Conservation (phyloP, 768 basidiomycete species). For the Lanmaoa rubissima region DNA sequence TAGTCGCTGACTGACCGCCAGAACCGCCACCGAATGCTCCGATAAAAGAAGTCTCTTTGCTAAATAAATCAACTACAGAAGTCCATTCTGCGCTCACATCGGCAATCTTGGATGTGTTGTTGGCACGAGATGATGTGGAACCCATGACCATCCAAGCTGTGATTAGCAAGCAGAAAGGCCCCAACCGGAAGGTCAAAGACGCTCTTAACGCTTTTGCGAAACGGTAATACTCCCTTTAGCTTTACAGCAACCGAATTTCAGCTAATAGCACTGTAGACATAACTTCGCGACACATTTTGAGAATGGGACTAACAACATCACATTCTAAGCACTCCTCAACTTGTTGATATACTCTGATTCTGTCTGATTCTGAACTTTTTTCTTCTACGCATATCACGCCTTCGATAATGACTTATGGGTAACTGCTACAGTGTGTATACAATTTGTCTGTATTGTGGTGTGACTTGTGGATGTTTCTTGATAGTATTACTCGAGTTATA, state of each 20-base stretch:
- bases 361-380: not conserved
- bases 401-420: conserved; percentile 19
- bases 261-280: conserved; percentile 20
- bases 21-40: conserved; percentile 4
- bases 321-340: conserved; percentile 16
- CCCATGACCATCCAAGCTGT: conserved; percentile 16
- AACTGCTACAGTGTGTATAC: conserved; percentile 9
- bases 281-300: conserved; percentile 3
- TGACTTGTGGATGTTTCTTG: conserved; percentile 10
- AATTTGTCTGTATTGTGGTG: conserved; percentile 12
- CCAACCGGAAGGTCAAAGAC: not conserved
- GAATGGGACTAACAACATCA: conserved; percentile 14
- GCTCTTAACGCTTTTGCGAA: conserved; percentile 11
- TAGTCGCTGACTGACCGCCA: conserved; percentile 4
- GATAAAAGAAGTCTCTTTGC: not conserved
- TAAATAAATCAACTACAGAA: conserved; percentile 4
- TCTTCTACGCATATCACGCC: not conserved
- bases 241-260: not conserved
- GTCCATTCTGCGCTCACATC: conserved; percentile 1
- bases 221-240: conserved; percentile 9
- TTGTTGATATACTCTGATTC: not conserved
- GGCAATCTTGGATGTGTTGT: conserved; percentile 8
- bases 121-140: conserved; percentile 11
- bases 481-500: conserved; percentile 3
- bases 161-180: not conserved